Percentiles rank a stretch among this genome's conserved stretches.
Conservation (phyloP, 352 stramenopile genomes). For the Phytophthora ramorum region DNA sequence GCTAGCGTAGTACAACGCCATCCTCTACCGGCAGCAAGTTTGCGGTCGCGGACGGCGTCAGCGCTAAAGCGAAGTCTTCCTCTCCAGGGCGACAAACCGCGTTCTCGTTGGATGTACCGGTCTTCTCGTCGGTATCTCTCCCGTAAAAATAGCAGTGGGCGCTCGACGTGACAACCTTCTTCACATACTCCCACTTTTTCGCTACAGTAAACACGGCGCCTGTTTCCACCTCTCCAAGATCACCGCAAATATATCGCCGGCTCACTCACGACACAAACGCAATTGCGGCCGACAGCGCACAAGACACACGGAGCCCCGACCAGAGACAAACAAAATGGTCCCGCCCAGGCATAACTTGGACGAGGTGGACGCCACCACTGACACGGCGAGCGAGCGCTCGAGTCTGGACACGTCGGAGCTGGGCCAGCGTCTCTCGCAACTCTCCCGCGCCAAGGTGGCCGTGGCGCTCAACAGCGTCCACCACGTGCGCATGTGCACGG, state of each 20-base stretch:
- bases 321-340: not conserved
- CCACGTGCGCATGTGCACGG: constrained; percentile 49
- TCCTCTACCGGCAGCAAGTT: not conserved
- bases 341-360: constrained; percentile 3
- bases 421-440: constrained; percentile 25
- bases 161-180: constrained; percentile 22
- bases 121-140: constrained; percentile 5
- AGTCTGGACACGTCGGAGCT: constrained; percentile 31
- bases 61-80: too few relatives aligned
- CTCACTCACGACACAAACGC: constrained; percentile 11
- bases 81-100: not conserved
- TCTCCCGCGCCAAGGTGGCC: constrained; percentile 42
- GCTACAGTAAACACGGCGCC: constrained; percentile 23
- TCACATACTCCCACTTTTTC: constrained; percentile 14
- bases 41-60: not conserved
- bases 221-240: constrained; percentile 24
- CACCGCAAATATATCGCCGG: constrained; percentile 12
- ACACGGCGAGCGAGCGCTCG: constrained; percentile 30
- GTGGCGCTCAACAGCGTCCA: constrained; percentile 70
- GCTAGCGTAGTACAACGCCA: not conserved
- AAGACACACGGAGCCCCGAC: not conserved
- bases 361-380: constrained; percentile 20
- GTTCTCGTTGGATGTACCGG: not conserved
- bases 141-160: not conserved
- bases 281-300: constrained; percentile 4